Evolutionary conservation across 306 rosid species (phyloP), one percentile per base, ranked within the genome.

Genomic region (Citrullus amarus): DNA sequence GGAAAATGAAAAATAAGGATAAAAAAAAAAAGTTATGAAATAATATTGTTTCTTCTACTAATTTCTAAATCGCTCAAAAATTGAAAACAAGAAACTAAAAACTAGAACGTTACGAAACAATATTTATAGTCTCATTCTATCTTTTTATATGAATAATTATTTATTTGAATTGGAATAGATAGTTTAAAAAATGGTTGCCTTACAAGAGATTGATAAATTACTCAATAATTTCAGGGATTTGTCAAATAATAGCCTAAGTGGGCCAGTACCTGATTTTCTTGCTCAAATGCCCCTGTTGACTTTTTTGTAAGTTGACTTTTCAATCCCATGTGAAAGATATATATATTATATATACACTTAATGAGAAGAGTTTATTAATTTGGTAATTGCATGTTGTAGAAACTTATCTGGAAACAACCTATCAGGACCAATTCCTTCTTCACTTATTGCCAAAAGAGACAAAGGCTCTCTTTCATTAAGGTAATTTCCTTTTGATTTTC

Each of bases 161-260:
- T 22, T 58, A 1, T 20, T 18, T n/a, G 18, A 28, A 61, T 30
- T 30, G 9, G 4, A 61, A 6, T 30, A 25, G 41, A 30, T 48
- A 10, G 11, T 46, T 48, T 9, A 57, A 63, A 10, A 57, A 14
- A 1, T 15, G 8, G 14, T 63, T 3, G 2, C 44, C 4, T 14
- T 32, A 62, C 57, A 6, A 22, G 75, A 69, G 18, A 11, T 44
- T 20, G 36, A 11, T 43, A 2, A 44, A 69, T 41, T 41, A 6
- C 17, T 20, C 8, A 13, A 20, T 71, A 12, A 16, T 73, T 51
- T 9, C 77, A 73, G 77, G 61, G 77, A 73, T 73, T 51, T 73
- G 44, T 73, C 77, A 73, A 50, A 50, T 36, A 73, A 73, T 73
- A 51, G 25, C 77, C 32, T 72, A 9, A 25, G 44, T 72, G 77